Evolutionary conservation across 768 basidiomycete species (phyloP), one percentile per base, ranked within the genome.

Genomic region (Suillus luteus): DNA sequence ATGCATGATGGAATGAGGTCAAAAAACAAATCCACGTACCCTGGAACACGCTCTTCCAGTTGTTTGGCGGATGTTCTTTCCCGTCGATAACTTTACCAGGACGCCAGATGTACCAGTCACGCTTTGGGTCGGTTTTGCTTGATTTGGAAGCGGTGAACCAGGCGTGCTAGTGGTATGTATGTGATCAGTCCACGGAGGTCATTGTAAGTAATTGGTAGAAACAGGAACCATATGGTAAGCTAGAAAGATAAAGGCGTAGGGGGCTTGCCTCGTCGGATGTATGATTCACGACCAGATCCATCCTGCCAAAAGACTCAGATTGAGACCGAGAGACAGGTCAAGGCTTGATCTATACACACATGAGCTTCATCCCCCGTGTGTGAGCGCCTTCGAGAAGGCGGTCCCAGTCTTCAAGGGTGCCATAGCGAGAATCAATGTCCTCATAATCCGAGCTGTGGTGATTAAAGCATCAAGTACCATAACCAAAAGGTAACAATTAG

Each of bases 221-320:
- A 38, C 46, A 9, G 41, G 15, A 52, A 44, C 44, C 54, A 35
- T 43, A 40, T 44, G 14, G 37, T 55, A 38, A 58, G 38, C 17
- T 2, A 41, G 17, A 41, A 58, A 27, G 57, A 41, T 41, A 58
- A 41, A 61, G 41, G 46, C 27, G 14, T 35, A 22, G n/a, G 5
- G 22, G 14, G 38, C 61, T 40, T 65, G 85, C 87, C 81, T 88
- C 83, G 73, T 86, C 82, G 0, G 89, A 90, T 3, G 85, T 84
- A 70, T 91, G 90, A 72, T 91, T 91, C 10, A 87, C 86, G 33
- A 91, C 91, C 1, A 92, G 82, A 70, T 92, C 90, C 86, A 90
- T 89, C 76, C 88, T 89, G 71, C 55, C 46, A 40, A 37, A 44
- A 60, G 51, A 57, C 55, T 43, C 31, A 51, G 66, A 44, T n/a